These are phyloP conservation scores for Endothia cerciana DNA, from an alignment of 2,329 filamentous ascomycete species.

Conservation along the genomic window DNA sequence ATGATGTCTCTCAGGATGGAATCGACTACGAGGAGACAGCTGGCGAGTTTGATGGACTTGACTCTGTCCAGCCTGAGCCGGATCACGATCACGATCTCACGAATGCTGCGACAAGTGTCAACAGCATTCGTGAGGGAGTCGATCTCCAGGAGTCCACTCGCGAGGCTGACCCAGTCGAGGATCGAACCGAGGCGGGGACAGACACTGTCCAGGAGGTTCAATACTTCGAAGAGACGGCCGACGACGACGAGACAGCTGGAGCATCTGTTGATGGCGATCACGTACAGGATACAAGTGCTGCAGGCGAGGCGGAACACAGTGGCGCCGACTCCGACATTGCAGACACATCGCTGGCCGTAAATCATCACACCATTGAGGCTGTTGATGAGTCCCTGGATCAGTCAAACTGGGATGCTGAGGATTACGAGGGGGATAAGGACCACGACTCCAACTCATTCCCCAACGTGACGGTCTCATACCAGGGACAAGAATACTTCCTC, in stretches of 20 bases:
- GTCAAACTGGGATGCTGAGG: conserved; percentile 24
- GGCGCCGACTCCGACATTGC: not conserved
- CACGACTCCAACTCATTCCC: conserved; percentile 29
- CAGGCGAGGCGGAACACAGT: conserved; percentile 5
- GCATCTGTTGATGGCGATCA: conserved; percentile 21
- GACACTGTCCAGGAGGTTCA: conserved; percentile 4
- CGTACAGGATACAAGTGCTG: conserved; percentile 26
- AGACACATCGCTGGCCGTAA: not conserved
- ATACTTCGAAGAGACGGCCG: not conserved
- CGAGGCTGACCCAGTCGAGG: conserved; percentile 12
- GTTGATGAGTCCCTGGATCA: conserved; percentile 16
- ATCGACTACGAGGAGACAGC: conserved; percentile 40
- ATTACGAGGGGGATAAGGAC: conserved; percentile 14
- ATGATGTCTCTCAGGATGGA: conserved; percentile 38
- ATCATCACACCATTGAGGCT: not conserved
- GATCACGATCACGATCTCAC: conserved; percentile 18
- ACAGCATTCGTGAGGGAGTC: conserved; percentile 4
- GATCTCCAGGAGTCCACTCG: conserved; percentile 5
- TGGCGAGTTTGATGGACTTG: conserved; percentile 12
- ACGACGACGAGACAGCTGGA: conserved; percentile 24
- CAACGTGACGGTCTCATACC: conserved; percentile 39
- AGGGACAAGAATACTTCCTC: conserved; percentile 39
- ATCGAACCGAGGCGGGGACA: conserved; percentile 22
- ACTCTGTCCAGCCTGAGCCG: conserved; percentile 26
- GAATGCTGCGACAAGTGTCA: conserved; percentile 13